Evolutionary conservation across 2,329 filamentous ascomycete genomes (phyloP).

Genomic region (Cercospora sp.): DNA sequence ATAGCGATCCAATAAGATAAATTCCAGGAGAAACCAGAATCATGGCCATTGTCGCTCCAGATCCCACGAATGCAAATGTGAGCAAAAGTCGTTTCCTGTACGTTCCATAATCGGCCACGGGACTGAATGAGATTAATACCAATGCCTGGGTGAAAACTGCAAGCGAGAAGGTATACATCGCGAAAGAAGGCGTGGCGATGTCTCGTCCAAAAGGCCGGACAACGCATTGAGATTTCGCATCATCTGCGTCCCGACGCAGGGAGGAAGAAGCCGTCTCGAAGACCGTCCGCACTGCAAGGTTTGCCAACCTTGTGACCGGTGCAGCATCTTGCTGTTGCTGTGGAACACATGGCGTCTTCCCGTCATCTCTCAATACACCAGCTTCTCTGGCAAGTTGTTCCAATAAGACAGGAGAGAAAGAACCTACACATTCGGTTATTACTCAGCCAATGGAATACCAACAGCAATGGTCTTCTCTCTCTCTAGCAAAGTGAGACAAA

Average conservation of each 20-base stretch:
- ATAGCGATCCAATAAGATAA: conserved; percentile 76
- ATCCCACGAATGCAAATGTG: conserved; percentile 75
- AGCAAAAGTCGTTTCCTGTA: conserved; percentile 85
- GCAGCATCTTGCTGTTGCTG: conserved; percentile 11
- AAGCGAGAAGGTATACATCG: conserved; percentile 91
- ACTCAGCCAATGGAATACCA: too few relatives aligned
- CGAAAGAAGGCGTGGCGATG: conserved; percentile 89
- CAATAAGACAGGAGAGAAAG: conserved; percentile 87
- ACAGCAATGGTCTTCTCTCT: too few relatives aligned
- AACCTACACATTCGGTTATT: too few relatives aligned
- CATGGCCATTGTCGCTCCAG: conserved; percentile 76
- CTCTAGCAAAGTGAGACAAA: too few relatives aligned
- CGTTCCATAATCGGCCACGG: conserved; percentile 84
- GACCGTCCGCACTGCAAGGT: conserved; percentile 14
- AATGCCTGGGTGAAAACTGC: conserved; percentile 84
- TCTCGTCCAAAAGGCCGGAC: conserved; percentile 74
- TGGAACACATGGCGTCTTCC: conserved; percentile 63
- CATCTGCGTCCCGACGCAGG: conserved; percentile 37
- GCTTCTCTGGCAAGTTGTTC: conserved; percentile 88
- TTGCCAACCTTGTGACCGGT: not conserved
- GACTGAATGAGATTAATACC: conserved; percentile 89
- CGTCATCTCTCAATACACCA: conserved; percentile 78
- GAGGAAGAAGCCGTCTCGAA: conserved; percentile 9
- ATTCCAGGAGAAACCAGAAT: conserved; percentile 70
- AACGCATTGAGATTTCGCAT: conserved; percentile 66